Evolutionary conservation across 176 grass and related monocot genomes (phyloP).

Genomic region (Neostapfia colusana): DNA sequence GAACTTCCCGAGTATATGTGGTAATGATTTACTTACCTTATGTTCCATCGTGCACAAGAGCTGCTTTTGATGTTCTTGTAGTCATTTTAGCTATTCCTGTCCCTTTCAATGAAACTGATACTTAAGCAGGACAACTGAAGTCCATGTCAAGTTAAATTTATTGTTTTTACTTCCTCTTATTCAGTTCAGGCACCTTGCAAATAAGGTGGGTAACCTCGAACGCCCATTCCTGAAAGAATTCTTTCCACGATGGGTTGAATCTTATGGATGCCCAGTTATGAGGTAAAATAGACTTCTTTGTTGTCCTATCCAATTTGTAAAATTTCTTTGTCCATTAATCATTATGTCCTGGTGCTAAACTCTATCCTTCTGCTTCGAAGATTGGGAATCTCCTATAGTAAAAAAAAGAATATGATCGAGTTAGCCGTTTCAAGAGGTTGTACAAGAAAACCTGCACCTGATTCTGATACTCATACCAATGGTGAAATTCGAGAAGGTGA

Average conservation of each 20-base stretch:
- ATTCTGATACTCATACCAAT: conserved; percentile 51
- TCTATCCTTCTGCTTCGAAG: conserved; percentile 48
- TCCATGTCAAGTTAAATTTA: conserved; percentile 4
- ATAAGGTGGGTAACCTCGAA: conserved; percentile 94
- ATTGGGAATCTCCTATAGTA: conserved; percentile 91
- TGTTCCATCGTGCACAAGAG: not conserved
- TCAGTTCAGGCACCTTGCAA: conserved; percentile 99
- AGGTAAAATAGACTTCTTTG: conserved; percentile 50
- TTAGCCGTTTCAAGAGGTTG: conserved; percentile 75
- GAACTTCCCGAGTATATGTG: conserved; percentile 5
- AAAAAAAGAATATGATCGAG: conserved; percentile 90
- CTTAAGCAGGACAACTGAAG: conserved; percentile 25
- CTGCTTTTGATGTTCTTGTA: conserved; percentile 21
- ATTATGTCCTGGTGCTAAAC: conserved; percentile 21
- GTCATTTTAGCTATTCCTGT: not conserved
- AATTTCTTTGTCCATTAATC: conserved; percentile 20
- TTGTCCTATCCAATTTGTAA: conserved; percentile 19
- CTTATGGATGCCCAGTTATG: conserved; percentile 87
- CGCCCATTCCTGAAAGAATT: conserved; percentile 99
- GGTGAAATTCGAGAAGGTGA: conserved; percentile 71
- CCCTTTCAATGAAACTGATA: not conserved
- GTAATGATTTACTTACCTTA: not conserved
- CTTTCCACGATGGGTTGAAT: conserved; percentile 93
- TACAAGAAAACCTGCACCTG: conserved; percentile 54
- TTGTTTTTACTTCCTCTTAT: conserved; percentile 43